Conservation (phyloP, 257 asterid genomes). For the Craterostigma plantagineum region DNA sequence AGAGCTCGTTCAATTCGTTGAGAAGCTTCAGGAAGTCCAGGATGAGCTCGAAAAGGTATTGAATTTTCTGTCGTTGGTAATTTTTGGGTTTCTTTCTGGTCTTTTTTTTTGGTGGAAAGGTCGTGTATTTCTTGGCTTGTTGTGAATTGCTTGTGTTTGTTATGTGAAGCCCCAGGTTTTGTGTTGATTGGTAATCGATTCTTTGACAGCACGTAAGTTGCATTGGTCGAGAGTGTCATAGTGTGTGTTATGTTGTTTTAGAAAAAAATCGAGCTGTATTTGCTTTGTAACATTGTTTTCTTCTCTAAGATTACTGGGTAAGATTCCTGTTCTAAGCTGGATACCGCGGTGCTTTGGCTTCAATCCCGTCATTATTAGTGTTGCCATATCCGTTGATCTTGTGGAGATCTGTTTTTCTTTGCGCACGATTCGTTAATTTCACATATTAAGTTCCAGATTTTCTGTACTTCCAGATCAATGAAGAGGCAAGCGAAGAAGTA, state of each 20-base stretch:
- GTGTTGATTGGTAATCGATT: no score
- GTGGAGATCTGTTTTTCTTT: not conserved
- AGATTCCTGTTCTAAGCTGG: no score
- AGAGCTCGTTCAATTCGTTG: conserved; percentile 48
- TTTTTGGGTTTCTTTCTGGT: not conserved
- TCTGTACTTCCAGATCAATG: conserved; percentile 32
- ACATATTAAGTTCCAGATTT: conserved; percentile 1
- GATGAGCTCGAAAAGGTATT: conserved; percentile 68
- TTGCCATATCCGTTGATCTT: not conserved
- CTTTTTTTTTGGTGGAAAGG: not conserved
- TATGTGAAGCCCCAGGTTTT: no score
- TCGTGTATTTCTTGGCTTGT: not conserved
- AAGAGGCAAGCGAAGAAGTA: conserved; percentile 48
- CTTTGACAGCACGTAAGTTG: no score
- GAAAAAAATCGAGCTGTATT: no score
- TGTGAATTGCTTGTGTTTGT: no score
- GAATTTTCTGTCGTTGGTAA: not conserved
- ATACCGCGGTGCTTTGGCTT: no score
- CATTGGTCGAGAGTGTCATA: no score
- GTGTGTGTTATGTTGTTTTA: no score
- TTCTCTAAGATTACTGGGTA: no score
- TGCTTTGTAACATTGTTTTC: no score
- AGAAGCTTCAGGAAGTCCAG: conserved; percentile 71
- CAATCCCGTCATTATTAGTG: no score
- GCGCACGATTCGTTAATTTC: not conserved